phyloP scores from a whole-genome alignment of 768 basidiomycete species.

The Suillus ampliporus region DNA sequence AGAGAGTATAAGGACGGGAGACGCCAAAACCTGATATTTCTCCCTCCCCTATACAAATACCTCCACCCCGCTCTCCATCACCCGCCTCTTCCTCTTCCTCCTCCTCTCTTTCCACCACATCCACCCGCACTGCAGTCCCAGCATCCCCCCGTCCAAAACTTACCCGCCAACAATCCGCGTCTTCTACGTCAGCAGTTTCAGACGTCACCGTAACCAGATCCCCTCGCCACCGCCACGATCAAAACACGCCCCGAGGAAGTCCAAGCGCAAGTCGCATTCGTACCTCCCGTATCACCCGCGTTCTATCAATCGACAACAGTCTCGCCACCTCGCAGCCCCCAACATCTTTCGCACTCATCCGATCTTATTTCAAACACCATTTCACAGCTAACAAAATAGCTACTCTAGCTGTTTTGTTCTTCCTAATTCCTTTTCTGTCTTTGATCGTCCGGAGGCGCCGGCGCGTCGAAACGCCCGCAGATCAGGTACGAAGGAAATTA shows the following conservation, averaged over 20 bases:
- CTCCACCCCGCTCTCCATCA: conserved; percentile 42
- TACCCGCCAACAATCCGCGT: conserved; percentile 21
- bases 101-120: conserved; percentile 73
- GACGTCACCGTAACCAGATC: conserved; percentile 32
- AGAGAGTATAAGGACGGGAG: conserved; percentile 24
- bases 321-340: conserved; percentile 24
- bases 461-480: conserved; percentile 46
- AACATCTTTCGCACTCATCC: conserved; percentile 48
- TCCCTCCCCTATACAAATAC: conserved; percentile 25
- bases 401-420: conserved; percentile 47
- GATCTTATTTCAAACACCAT: conserved; percentile 53
- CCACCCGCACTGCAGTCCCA: conserved; percentile 75
- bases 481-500: conserved; percentile 62
- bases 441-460: conserved; percentile 57
- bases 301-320: conserved; percentile 12
- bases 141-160: conserved; percentile 20
- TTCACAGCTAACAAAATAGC: conserved; percentile 52
- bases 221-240: conserved; percentile 12
- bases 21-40: conserved; percentile 20
- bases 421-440: conserved; percentile 49
- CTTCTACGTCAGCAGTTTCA: conserved; percentile 30
- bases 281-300: conserved; percentile 12
- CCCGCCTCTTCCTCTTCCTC: conserved; percentile 65
- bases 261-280: conserved; percentile 22
- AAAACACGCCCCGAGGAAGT: conserved; percentile 17